Evolutionary conservation across 495 filamentous ascomycete species (phyloP).

Genomic region (Podospora australis): DNA sequence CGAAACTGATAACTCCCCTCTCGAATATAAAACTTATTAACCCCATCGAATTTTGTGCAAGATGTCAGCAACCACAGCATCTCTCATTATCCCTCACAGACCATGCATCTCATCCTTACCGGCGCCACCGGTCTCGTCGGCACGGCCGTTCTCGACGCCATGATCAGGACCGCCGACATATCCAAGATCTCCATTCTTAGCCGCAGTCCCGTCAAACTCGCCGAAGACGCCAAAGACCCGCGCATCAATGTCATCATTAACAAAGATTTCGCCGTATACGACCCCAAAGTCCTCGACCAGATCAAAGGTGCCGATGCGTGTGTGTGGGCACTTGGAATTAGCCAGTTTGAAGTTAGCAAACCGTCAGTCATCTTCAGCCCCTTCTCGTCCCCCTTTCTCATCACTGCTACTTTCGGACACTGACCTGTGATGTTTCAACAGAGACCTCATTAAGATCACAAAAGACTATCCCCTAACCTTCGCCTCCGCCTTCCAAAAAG

Average conservation of each 20-base stretch:
- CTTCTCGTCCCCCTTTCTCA: background rate
- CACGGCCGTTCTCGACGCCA: slow-evolving; percentile 54
- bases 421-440: slow-evolving; percentile 19
- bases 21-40: too few relatives aligned
- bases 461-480: slow-evolving; percentile 56
- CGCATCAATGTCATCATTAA: slow-evolving; percentile 60
- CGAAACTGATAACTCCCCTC: too few relatives aligned
- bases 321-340: slow-evolving; percentile 66
- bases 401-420: too few relatives aligned
- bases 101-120: slow-evolving; percentile 69
- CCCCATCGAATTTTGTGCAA: too few relatives aligned
- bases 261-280: slow-evolving; percentile 56
- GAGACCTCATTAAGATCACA: slow-evolving; percentile 63
- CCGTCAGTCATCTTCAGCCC: slow-evolving; percentile 37
- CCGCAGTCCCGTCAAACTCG: slow-evolving; percentile 58
- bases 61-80: background rate
- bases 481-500: slow-evolving; percentile 46
- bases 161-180: slow-evolving; percentile 51
- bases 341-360: slow-evolving; percentile 50
- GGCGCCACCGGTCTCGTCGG: slow-evolving; percentile 71
- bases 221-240: slow-evolving; percentile 49
- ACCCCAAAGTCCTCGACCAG: slow-evolving; percentile 47
- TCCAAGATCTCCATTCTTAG: slow-evolving; percentile 61
- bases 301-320: slow-evolving; percentile 58
- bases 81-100: background rate